These are phyloP conservation scores for Ambispora gerdemannii DNA, from an alignment of 192 early-diverging fungal genomes.

Conservation along the genomic window DNA sequence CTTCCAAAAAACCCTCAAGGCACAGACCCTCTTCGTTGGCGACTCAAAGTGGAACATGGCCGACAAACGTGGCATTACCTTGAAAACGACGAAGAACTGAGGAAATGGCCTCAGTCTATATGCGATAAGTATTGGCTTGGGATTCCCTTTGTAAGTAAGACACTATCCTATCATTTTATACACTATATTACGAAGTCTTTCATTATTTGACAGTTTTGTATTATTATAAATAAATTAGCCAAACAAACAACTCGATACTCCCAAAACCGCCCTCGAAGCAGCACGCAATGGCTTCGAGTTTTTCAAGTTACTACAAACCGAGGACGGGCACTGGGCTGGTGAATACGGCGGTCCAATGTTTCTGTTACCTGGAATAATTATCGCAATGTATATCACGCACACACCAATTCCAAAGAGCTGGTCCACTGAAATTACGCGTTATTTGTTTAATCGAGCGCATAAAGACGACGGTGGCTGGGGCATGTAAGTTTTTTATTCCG, in stretches of 20 bases:
- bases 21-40: conserved; percentile 84
- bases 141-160: conserved; percentile 34
- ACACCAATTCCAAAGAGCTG: conserved; percentile 60
- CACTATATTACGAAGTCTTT: neutral
- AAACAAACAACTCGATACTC: conserved; percentile 40
- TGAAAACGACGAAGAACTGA: conserved; percentile 45
- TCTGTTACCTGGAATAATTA: conserved; percentile 85
- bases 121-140: conserved; percentile 91
- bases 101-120: conserved; percentile 70
- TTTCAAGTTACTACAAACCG: conserved; percentile 80
- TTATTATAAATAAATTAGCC: conserved; percentile 32
- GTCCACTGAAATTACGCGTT: conserved; percentile 78
- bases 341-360: conserved; percentile 98
- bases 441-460: conserved; percentile 80
- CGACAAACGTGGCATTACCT: conserved; percentile 92
- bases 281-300: conserved; percentile 94
- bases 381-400: conserved; percentile 84
- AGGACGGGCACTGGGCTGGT: conserved; percentile 93
- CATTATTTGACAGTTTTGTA: too few relatives aligned
- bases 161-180: neutral
- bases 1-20: too few relatives aligned
- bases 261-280: conserved; percentile 70
- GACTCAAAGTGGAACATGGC: conserved; percentile 79
- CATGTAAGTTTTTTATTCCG: conserved; percentile 54
- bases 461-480: conserved; percentile 95